Conservation (phyloP, 129 eudicot species). For the Saposhnikovia divaricata region DNA sequence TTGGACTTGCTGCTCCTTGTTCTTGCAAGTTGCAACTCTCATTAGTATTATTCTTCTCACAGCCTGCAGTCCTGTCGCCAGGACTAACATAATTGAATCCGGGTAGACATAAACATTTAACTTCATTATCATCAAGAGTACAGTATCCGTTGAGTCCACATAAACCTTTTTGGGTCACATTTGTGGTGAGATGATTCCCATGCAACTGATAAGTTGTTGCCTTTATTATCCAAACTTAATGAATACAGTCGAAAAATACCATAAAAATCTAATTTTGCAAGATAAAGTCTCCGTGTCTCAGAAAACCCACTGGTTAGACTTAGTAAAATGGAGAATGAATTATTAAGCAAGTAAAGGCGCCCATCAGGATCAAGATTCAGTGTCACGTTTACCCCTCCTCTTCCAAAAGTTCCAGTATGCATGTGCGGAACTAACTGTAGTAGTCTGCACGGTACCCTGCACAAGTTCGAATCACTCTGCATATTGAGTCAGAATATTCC, state of each 20-base stretch:
- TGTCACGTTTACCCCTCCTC: background rate
- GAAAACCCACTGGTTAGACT: background rate
- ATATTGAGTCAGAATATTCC: conserved; percentile 1
- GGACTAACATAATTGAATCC: conserved; percentile 8
- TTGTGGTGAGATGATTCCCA: too few species aligned
- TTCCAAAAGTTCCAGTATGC: too few species aligned
- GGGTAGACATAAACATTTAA: conserved; percentile 4
- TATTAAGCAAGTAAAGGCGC: too few species aligned
- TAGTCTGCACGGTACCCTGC: background rate
- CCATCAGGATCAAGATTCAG: too few species aligned
- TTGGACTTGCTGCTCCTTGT: background rate
- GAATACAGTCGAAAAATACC: conserved; percentile 15
- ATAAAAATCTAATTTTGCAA: conserved; percentile 18
- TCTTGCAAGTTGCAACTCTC: conserved; percentile 19
- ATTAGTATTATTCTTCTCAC: conserved; percentile 14
- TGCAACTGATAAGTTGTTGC: background rate
- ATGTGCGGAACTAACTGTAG: too few species aligned
- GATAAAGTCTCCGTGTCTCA: conserved; percentile 14
- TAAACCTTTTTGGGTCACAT: too few species aligned
- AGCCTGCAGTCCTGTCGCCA: conserved; percentile 12
- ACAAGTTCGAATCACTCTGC: conserved; percentile 6
- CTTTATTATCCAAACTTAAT: background rate
- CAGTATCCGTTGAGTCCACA: too few species aligned
- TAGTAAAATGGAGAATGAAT: too few species aligned
- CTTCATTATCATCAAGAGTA: background rate